Evolutionary conservation across 2,329 filamentous ascomycete species (phyloP), one percentile per base, ranked within the genome.

Genomic region (Aspergillus fructus): DNA sequence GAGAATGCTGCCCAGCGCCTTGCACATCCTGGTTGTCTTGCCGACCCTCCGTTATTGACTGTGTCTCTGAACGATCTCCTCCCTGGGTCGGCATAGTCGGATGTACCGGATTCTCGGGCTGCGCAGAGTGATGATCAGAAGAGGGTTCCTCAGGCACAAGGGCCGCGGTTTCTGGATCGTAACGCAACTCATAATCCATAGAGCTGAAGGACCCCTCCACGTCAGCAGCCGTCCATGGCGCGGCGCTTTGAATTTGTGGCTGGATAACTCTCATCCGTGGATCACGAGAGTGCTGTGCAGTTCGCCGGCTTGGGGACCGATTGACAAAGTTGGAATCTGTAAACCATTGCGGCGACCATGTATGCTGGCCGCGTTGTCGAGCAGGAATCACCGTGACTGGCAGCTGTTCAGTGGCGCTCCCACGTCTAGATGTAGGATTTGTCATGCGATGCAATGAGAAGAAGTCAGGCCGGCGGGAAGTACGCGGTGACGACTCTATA

Each of bases 341-440:
- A 30, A 65, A 64, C 52, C 66, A 69, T 47, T 75, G 74, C 7
- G 83, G 81, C 42, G 79, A 83, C 81, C 83, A 85, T 5, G 81
- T 81, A 46, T 83, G 74, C 37, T 81, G 80, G 40, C 76, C 77
- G 40, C 81, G 76, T 23, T 79, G 79, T 59, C 84, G 82, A 4
- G 84, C 83, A 3, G 85, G 85, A 50, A 88, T 85, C 30, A 87
- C 78, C 0, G 83, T 87, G 19, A 86, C 79, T 2, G 83, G 83
- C 12, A 85, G 64, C 19, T 80, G 73, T 6, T 68, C 67, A 19
- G 79, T 76, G 3, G 70, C 63, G 30, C 62, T 63, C 21, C 67
- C 67, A 51, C 70, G 62, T 64, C 77, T 68, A 68, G 75, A 49
- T 70, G 78, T 59, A 66, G 74, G 61, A 42, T 59, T 72, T 43